phyloP scores from a whole-genome alignment of 208 protist genomes.

The Leptomonas seymouri region DNA sequence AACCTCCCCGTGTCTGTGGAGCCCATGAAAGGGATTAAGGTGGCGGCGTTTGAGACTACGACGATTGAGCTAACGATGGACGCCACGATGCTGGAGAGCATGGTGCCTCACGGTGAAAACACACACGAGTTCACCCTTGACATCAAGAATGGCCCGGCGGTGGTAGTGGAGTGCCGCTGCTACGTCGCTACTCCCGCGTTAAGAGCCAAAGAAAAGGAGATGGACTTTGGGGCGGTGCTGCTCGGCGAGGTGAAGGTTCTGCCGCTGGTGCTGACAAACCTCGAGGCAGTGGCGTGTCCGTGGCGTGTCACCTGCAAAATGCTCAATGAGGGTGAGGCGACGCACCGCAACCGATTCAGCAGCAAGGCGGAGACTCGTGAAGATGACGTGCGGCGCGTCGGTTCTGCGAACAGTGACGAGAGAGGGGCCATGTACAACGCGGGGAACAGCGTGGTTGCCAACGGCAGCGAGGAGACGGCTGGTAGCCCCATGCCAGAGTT shows the following conservation, averaged over 20 bases:
- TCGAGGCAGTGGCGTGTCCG: constrained; percentile 85
- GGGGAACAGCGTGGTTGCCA: neutral
- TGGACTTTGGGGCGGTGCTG: constrained; percentile 91
- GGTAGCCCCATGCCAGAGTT: constrained; percentile 50
- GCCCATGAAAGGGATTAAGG: constrained; percentile 77
- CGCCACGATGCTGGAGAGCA: constrained; percentile 29
- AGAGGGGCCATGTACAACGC: neutral
- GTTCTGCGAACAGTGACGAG: neutral
- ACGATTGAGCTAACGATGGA: constrained; percentile 67
- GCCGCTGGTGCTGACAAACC: constrained; percentile 87
- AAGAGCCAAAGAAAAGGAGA: constrained; percentile 43
- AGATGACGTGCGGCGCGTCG: neutral
- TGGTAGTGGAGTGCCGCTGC: constrained; percentile 86
- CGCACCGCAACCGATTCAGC: neutral
- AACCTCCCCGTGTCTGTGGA: constrained; percentile 63
- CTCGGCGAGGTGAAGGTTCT: constrained; percentile 86
- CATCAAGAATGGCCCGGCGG: constrained; percentile 81
- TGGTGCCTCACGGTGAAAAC: constrained; percentile 64
- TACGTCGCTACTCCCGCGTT: constrained; percentile 93
- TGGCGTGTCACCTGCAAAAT: constrained; percentile 84
- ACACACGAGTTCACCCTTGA: constrained; percentile 80
- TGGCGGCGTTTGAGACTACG: constrained; percentile 54
- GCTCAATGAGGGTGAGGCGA: constrained; percentile 4
- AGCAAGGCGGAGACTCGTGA: constrained; percentile 5
- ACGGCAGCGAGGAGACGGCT: neutral